These are phyloP conservation scores for Chlamydomonas eustigma DNA, from an alignment of 139 green algal species.

Conservation along the genomic window DNA sequence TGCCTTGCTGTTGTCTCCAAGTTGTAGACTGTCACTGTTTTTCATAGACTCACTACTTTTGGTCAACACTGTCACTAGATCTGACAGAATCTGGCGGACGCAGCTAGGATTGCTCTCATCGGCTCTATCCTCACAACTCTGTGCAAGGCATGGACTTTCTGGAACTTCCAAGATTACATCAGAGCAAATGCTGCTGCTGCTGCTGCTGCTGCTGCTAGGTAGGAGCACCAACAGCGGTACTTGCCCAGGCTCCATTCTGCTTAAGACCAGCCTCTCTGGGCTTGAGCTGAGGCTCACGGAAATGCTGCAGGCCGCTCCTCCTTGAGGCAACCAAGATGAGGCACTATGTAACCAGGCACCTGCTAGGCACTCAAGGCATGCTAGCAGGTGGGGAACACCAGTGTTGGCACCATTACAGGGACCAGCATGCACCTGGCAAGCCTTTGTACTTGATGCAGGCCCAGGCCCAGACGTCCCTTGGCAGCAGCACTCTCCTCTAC, in stretches of 20 bases:
- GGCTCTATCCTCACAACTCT: too few relatives aligned
- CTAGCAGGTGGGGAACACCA: not conserved
- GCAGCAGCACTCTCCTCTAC: not conserved
- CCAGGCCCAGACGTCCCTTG: too few relatives aligned
- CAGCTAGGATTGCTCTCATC: too few relatives aligned
- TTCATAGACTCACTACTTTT: too few relatives aligned
- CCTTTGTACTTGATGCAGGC: too few relatives aligned
- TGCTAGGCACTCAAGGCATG: not conserved
- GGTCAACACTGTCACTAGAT: too few relatives aligned
- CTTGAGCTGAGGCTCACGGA: not conserved
- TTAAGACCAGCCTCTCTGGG: not conserved
- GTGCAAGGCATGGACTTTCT: too few relatives aligned
- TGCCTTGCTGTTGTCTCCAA: not conserved
- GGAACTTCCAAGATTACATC: not conserved
- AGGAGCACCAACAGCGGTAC: conserved; percentile 9
- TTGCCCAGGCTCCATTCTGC: not conserved
- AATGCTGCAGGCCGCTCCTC: not conserved
- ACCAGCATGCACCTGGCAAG: too few relatives aligned
- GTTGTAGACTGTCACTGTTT: not conserved
- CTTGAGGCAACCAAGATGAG: not conserved
- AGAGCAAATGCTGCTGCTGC: not conserved
- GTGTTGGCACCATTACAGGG: too few relatives aligned
- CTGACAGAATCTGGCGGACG: too few relatives aligned
- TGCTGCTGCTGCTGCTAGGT: not conserved
- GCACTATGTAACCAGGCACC: not conserved